Base-by-base conservation (phyloP, 1,284 basidiomycete species). In the Ceratobasidium sp. region DNA sequence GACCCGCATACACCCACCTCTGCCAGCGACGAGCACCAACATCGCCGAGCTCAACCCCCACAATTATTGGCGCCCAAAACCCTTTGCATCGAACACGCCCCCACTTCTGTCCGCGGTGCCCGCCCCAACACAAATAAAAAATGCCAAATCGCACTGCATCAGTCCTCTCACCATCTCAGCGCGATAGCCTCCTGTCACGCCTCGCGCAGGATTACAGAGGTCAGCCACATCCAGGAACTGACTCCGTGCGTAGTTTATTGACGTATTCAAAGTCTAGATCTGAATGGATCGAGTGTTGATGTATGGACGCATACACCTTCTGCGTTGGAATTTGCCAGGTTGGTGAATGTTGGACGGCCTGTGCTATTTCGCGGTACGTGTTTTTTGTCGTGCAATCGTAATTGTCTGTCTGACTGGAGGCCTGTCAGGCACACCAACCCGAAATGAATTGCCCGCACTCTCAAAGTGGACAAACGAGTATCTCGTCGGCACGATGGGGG, bases 271-370 rank as follows among this genome's bases (percentile, higher is more conserved):
- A 19, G 63, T 48, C 22, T 77, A 93, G 92, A 90, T 74, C 81
- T 93, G 78, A 95, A 95, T 79, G 89, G 91, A 8, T 81, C 84
- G 27, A 82, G 86, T 56, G 84, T 89, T 66, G 86, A 89, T 59
- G 83, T 87, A 27, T 81, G 94, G 5, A 82, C 87, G 19, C 76
- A 79, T 17, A 87, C 90, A 11, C 94, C 94, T 15, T 87, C 89
- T 0, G 81, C 93, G 2, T 79, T 95, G 45, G 89, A 95, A 79
- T 95, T 97, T 79, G 85, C 91, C 50, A 85, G 90, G 62, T 84
- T 94, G 36, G 87, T 93, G 2, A 89, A 91, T 76, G 86, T 92
- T 62, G 90, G 90, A n/a, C 85, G 94, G 76, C 95, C 96, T 0
- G 90, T 91, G 5, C 81, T 97, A 1, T 92, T 96, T 66, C 88